Conservation (phyloP, 176 grass and related monocot species). For the Aegilops sharonensis region DNA sequence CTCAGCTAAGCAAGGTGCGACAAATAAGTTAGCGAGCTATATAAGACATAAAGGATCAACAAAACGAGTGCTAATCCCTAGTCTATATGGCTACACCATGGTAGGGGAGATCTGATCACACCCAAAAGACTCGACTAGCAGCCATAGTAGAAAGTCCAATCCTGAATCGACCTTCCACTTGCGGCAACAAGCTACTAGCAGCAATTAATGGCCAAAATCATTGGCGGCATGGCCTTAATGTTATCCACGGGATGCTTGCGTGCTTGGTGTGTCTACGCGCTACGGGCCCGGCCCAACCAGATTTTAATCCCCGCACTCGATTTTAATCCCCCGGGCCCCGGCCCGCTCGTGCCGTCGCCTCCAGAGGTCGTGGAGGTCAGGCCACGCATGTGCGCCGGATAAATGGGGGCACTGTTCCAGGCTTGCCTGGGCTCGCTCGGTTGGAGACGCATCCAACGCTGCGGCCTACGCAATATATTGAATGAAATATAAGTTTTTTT, state of each 20-base stretch:
- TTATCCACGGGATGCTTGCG: slow-evolving; percentile 11
- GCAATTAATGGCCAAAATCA: slow-evolving; percentile 25
- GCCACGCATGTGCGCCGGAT: not conserved
- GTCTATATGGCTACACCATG: not conserved
- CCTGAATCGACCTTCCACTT: slow-evolving; percentile 7
- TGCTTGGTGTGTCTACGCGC: not conserved
- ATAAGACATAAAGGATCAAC: not conserved
- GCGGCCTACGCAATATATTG: not conserved
- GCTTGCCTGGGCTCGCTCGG: not conserved
- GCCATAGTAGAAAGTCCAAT: not conserved
- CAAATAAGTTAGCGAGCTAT: not conserved
- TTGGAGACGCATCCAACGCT: not conserved
- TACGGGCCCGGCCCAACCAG: not conserved
- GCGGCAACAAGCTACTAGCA: not conserved
- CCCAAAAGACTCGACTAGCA: not conserved
- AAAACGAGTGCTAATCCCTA: not conserved
- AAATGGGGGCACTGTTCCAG: not conserved
- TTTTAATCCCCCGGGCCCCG: not conserved
- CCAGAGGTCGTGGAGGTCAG: not conserved
- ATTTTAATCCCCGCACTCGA: not conserved
- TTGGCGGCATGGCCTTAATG: slow-evolving; percentile 30
- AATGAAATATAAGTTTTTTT: not conserved
- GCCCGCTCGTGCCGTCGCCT: not conserved
- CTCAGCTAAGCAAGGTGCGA: not conserved
- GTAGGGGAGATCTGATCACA: not conserved